These are phyloP conservation scores for Colletotrichum cuscutae DNA, from an alignment of 2,329 filamentous ascomycete species.

Conservation along the genomic window DNA sequence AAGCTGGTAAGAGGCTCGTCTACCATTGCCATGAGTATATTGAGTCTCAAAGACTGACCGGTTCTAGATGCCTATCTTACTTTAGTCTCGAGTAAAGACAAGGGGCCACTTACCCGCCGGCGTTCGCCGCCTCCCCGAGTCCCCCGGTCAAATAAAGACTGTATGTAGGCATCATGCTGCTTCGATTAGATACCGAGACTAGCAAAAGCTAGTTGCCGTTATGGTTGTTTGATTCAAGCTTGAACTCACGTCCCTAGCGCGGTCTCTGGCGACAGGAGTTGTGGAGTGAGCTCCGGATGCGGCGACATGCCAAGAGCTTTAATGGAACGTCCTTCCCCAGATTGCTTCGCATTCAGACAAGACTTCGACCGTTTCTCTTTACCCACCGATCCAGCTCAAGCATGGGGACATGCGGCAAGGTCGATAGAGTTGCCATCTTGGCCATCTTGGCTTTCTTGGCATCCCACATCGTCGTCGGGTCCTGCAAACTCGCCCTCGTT, in stretches of 20 bases:
- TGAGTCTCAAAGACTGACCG: too few relatives aligned
- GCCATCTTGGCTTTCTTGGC: neutral
- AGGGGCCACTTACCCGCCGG: neutral
- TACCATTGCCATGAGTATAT: neutral
- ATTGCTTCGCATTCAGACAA: neutral
- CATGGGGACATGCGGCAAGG: too few relatives aligned
- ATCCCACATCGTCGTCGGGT: neutral
- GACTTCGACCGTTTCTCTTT: neutral
- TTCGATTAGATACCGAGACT: neutral
- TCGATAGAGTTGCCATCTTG: neutral
- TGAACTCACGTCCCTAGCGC: neutral
- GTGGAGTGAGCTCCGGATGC: neutral
- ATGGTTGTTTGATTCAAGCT: neutral
- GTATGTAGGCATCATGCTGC: neutral
- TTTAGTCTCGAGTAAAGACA: neutral
- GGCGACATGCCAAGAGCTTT: slow-evolving; percentile 23
- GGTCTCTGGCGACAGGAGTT: neutral
- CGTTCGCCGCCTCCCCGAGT: neutral
- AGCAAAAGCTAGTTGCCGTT: neutral
- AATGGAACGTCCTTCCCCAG: slow-evolving; percentile 26
- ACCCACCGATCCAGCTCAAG: neutral
- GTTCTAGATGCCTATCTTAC: slow-evolving; percentile 3
- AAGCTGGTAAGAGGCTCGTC: neutral
- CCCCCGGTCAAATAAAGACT: too few relatives aligned
- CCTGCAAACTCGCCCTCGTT: neutral